Percentiles rank a stretch among this genome's conserved stretches.
These are phyloP conservation scores for Metarhizium robertsii DNA, from an alignment of 2,329 filamentous ascomycete genomes.

Conservation along the genomic window DNA sequence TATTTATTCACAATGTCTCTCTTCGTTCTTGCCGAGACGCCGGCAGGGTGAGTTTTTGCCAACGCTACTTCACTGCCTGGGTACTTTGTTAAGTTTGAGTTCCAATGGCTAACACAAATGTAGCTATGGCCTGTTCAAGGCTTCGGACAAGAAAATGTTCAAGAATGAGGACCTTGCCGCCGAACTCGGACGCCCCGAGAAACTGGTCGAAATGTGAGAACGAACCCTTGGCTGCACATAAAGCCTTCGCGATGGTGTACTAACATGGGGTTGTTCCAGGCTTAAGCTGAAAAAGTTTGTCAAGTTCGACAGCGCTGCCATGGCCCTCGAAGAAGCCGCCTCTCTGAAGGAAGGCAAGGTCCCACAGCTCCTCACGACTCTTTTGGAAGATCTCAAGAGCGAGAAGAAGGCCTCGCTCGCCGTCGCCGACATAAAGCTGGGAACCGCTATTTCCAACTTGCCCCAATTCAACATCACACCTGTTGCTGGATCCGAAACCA, in stretches of 20 bases:
- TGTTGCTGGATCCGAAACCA: slow-evolving; percentile 51
- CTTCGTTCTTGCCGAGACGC: slow-evolving; percentile 90
- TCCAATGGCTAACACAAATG: slow-evolving; percentile 20
- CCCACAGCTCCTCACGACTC: slow-evolving; percentile 69
- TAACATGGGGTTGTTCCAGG: slow-evolving; percentile 31
- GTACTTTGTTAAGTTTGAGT: neutral
- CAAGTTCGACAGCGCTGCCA: slow-evolving; percentile 92
- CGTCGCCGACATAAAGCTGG: slow-evolving; percentile 87
- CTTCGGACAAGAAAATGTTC: slow-evolving; percentile 95
- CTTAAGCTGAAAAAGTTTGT: slow-evolving; percentile 94
- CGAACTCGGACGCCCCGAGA: slow-evolving; percentile 71
- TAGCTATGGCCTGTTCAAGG: slow-evolving; percentile 97
- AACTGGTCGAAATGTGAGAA: slow-evolving; percentile 73
- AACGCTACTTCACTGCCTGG: neutral
- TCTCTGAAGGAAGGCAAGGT: slow-evolving; percentile 90
- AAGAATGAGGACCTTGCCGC: slow-evolving; percentile 73
- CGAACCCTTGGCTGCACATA: neutral
- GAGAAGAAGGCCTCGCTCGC: slow-evolving; percentile 96
- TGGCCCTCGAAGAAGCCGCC: slow-evolving; percentile 83
- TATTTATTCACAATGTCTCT: slow-evolving; percentile 59
- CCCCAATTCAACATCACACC: slow-evolving; percentile 78
- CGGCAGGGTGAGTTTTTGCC: slow-evolving; percentile 55
- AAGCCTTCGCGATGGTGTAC: neutral
- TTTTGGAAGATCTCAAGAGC: slow-evolving; percentile 86
- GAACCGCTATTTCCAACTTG: slow-evolving; percentile 84